Evolutionary conservation across 768 basidiomycete species (phyloP).

Genomic region (Hirschioporus abietinus): DNA sequence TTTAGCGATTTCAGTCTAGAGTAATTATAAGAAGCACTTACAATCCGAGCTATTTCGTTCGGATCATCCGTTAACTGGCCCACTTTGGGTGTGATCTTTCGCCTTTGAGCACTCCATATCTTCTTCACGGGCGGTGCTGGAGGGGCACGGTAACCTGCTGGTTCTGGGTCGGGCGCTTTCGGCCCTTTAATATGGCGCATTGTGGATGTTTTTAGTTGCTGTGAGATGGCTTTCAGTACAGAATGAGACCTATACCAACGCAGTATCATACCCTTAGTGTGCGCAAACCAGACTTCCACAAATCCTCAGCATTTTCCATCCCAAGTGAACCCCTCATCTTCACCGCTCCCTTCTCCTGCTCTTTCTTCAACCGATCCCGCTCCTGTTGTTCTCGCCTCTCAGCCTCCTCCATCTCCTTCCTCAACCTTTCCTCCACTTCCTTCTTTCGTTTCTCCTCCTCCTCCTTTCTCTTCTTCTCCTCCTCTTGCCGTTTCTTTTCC

Average conservation of each 20-base stretch:
- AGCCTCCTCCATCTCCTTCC: slow-evolving; percentile 28
- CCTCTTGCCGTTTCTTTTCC: slow-evolving; percentile 34
- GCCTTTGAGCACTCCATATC: slow-evolving; percentile 60
- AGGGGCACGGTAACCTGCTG: not conserved
- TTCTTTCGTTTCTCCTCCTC: slow-evolving; percentile 31
- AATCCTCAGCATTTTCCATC: slow-evolving; percentile 50
- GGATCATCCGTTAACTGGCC: slow-evolving; percentile 79
- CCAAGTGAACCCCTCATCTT: slow-evolving; percentile 41
- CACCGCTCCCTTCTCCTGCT: slow-evolving; percentile 32
- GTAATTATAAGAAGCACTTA: slow-evolving; percentile 28
- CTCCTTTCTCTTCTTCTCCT: slow-evolving; percentile 33
- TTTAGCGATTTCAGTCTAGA: slow-evolving; percentile 14
- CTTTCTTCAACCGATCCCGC: slow-evolving; percentile 28
- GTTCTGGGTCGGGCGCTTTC: slow-evolving; percentile 21
- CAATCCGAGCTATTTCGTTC: slow-evolving; percentile 56
- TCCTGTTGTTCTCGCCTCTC: slow-evolving; percentile 32
- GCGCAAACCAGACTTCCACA: slow-evolving; percentile 57
- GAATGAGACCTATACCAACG: slow-evolving; percentile 10
- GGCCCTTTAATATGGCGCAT: slow-evolving; percentile 61
- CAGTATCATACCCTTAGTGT: slow-evolving; percentile 43
- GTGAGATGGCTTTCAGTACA: slow-evolving; percentile 16
- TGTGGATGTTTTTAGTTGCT: slow-evolving; percentile 61
- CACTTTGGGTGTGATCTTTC: slow-evolving; percentile 81
- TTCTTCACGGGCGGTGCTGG: slow-evolving; percentile 33
- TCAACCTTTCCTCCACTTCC: slow-evolving; percentile 26